Percentiles rank a stretch among this genome's conserved stretches.
These are phyloP conservation scores for Alternaria postmessia DNA, from an alignment of 2,329 filamentous ascomycete genomes.

Conservation along the genomic window DNA sequence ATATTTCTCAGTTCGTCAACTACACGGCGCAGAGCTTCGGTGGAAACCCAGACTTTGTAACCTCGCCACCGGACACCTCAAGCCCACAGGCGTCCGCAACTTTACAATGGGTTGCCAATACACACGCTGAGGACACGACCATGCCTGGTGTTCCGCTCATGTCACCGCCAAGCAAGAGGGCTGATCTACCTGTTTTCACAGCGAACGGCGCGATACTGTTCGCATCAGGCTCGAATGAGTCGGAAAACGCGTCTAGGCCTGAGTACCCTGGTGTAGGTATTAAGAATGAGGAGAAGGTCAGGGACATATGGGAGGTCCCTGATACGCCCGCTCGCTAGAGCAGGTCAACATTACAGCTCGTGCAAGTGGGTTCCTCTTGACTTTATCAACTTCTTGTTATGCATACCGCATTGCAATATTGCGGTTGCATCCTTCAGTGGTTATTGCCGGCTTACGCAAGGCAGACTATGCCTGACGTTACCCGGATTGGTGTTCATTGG, in stretches of 20 bases:
- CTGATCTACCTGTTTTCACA: conserved; percentile 60
- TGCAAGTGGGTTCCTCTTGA: not conserved
- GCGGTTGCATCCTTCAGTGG: conserved; percentile 7
- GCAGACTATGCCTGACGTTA: conserved; percentile 2
- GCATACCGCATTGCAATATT: not conserved
- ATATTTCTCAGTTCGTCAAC: conserved; percentile 45
- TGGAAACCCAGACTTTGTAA: conserved; percentile 3
- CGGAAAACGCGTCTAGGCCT: not conserved
- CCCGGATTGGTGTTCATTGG: conserved; percentile 11
- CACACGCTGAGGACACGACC: conserved; percentile 19
- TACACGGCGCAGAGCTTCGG: conserved; percentile 37
- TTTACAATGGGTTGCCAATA: conserved; percentile 47
- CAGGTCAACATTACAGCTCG: not conserved
- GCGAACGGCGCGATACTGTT: conserved; percentile 51
- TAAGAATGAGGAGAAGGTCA: conserved; percentile 18
- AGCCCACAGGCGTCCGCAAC: conserved; percentile 27
- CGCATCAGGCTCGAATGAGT: conserved; percentile 31
- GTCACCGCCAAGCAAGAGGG: conserved; percentile 48
- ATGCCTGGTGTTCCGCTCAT: conserved; percentile 23
- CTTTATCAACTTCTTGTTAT: not conserved
- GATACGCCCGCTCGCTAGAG: conserved; percentile 51
- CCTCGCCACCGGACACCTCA: not conserved
- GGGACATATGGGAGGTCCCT: conserved; percentile 57
- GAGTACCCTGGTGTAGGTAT: conserved; percentile 3
- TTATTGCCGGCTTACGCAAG: conserved; percentile 5